phyloP scores from a whole-genome alignment of 371 early-diverging fungal genomes.

The Apophysomyces trapeziformis region DNA sequence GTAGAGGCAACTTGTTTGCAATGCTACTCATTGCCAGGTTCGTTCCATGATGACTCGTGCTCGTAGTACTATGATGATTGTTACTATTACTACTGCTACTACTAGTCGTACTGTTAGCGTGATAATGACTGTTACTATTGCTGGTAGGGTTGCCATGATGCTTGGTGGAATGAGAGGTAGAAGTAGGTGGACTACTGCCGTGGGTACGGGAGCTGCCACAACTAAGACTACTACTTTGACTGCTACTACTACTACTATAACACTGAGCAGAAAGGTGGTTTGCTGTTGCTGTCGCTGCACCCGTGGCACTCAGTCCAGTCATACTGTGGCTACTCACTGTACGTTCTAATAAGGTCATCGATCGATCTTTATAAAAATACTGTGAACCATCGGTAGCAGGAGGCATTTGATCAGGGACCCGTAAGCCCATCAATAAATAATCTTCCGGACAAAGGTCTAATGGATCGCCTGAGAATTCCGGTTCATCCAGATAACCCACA shows the following conservation, averaged over 20 bases:
- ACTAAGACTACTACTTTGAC: neutral
- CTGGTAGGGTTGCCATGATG: neutral
- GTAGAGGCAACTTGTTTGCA: constrained; percentile 20
- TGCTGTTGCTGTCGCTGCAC: too few relatives aligned
- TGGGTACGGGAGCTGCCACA: constrained; percentile 11
- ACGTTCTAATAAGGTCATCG: neutral
- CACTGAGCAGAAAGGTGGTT: too few relatives aligned
- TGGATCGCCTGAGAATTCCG: constrained; percentile 5
- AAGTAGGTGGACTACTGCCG: neutral
- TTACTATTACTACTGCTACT: constrained; percentile 15
- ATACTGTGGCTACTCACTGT: too few relatives aligned
- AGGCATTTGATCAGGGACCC: constrained; percentile 9
- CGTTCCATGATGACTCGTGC: neutral
- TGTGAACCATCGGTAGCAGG: constrained; percentile 6
- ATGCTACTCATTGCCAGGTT: constrained; percentile 11
- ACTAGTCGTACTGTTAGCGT: constrained; percentile 2
- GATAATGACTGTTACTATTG: constrained; percentile 10
- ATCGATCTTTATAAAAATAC: neutral
- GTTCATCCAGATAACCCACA: constrained; percentile 5
- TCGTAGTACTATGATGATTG: constrained; percentile 2
- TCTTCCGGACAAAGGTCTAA: constrained; percentile 8
- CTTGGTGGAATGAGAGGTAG: too few relatives aligned
- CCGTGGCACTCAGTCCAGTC: too few relatives aligned
- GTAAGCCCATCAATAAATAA: constrained; percentile 13
- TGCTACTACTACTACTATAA: neutral